Evolutionary conservation across 2,329 filamentous ascomycete genomes (phyloP), one percentile per base, ranked within the genome.

Genomic region (Gaeumannomyces sp.): DNA sequence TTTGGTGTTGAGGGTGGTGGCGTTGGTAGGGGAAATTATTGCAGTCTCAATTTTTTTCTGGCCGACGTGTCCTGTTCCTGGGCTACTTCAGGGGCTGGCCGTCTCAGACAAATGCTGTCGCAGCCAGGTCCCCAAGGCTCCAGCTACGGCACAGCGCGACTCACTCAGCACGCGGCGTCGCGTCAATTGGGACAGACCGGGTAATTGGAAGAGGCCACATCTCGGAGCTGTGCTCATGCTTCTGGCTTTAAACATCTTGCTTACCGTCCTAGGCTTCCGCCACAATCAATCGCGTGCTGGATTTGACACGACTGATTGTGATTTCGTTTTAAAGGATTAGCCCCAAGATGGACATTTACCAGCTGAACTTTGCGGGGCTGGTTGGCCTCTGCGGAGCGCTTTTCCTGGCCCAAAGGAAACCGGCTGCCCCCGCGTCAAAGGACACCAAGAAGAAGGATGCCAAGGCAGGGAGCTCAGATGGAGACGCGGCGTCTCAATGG

Each of bases 281-380:
- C 38, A 22, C 38, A 6, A 22, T 50, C 38, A 22, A 50, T 50
- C 38, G 5, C 16, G 38, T 50, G 38, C 38, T 50, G 38, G 38
- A 22, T 22, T 19, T 16, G 38, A 50, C 38, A 22, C 38, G 16
- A 22, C 19, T 50, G 38, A 50, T 50, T 22, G 38, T 22, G 16
- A 50, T 22, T 50, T 14, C 22, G 1, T 4, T 11, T 16, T 3
- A 50, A 8, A 11, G 5, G 27, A 63, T 4, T 6, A 33, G 33
- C 35, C 22, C 27, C 33, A 61, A 8, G 60, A 71, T 75, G 65
- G 73, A 75, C 65, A 69, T 70, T n/a, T 77, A 77, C 67, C 73
- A 74, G 65, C 65, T 72, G 63, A 76, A 74, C 68, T 70, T 77
- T n/a, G 67, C 71, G 3, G 70, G 69, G 65, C 69, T 77, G 25